Percentiles rank a stretch among this genome's conserved stretches.
These are phyloP conservation scores for Fusarium penzigii DNA, from an alignment of 2,329 filamentous ascomycete genomes.

Conservation along the genomic window DNA sequence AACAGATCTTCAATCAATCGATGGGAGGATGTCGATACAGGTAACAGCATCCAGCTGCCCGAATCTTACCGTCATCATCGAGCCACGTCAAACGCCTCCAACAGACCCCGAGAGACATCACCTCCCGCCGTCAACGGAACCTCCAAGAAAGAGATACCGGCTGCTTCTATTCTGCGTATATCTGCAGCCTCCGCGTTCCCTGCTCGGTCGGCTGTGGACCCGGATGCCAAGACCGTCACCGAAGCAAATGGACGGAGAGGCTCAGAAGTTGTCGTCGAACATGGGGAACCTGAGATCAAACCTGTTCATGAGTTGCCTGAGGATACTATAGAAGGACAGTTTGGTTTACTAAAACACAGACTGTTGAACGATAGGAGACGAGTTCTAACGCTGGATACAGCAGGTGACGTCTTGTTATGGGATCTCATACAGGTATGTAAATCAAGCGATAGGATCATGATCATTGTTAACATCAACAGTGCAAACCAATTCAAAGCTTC, in stretches of 20 bases:
- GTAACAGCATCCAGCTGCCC: constrained; percentile 67
- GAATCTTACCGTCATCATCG: constrained; percentile 53
- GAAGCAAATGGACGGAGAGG: constrained; percentile 43
- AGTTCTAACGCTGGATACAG: constrained; percentile 89
- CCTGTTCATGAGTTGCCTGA: constrained; percentile 70
- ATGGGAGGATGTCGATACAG: constrained; percentile 85
- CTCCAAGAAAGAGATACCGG: constrained; percentile 67
- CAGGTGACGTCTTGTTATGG: constrained; percentile 93
- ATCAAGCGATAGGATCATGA: no score
- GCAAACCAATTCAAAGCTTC: constrained; percentile 84
- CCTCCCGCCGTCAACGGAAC: constrained; percentile 35
- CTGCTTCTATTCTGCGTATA: constrained; percentile 76
- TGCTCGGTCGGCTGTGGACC: constrained; percentile 50
- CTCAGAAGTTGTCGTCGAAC: constrained; percentile 33
- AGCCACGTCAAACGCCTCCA: constrained; percentile 45
- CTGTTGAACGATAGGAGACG: constrained; percentile 88
- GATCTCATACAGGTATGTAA: constrained; percentile 78
- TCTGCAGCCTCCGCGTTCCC: constrained; percentile 84
- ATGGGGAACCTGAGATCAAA: constrained; percentile 41
- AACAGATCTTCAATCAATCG: constrained; percentile 89
- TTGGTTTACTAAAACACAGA: constrained; percentile 90
- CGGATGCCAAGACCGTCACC: constrained; percentile 56
- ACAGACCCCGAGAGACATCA: constrained; percentile 36
- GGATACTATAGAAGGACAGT: constrained; percentile 90
- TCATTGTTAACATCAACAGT: constrained; percentile 50